Base-by-base conservation (phyloP, 2,329 filamentous ascomycete species). In the Helotiales sp. region DNA sequence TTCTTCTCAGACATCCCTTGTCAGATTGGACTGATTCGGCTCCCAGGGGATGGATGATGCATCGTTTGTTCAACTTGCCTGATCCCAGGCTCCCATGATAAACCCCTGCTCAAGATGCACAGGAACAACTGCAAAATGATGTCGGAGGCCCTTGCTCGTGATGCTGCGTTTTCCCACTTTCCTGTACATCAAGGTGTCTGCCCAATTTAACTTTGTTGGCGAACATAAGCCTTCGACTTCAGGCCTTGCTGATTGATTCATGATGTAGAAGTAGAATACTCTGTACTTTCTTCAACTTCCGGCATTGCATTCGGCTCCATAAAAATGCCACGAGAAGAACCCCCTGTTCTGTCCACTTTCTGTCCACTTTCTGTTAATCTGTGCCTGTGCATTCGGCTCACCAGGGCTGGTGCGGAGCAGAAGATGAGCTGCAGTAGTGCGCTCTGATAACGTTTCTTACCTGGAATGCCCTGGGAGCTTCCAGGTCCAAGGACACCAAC, bases 351-450 rank as follows among this genome's bases (percentile, higher is more conserved):
- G n/a, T 57, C 63, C 63, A 37, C 59, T 58, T 50, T 60, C 52
- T 32, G n/a, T 57, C 63, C 63, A 37, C 59, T 58, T 13, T 22
- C 24, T 40, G 34, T 54, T 30, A 60, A 34, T 57, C 20, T 49
- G 52, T 61, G 64, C 60, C 63, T 57, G 60, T 54, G 61, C 54
- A 24, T 32, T 47, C 26, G 50, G 43, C 52, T 61, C 54, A n/a
- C n/a, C n/a, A n/a, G n/a, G 61, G 63, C 37, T 54, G 60, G 57
- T 69, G 73, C 72, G 73, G 45, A 69, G 68, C 65, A 72, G 71
- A 75, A 71, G 73, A 76, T 76, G 75, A 74, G 75, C 65, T 76
- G 74, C 75, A 76, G 72, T 73, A 76, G 71, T 70, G 68, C 68
- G 69, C 69, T 71, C 69, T 72, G 71, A 72, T 73, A 67, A 61